Evolutionary conservation across 768 basidiomycete genomes (phyloP).

Genomic region (Phanerochaete sordida): DNA sequence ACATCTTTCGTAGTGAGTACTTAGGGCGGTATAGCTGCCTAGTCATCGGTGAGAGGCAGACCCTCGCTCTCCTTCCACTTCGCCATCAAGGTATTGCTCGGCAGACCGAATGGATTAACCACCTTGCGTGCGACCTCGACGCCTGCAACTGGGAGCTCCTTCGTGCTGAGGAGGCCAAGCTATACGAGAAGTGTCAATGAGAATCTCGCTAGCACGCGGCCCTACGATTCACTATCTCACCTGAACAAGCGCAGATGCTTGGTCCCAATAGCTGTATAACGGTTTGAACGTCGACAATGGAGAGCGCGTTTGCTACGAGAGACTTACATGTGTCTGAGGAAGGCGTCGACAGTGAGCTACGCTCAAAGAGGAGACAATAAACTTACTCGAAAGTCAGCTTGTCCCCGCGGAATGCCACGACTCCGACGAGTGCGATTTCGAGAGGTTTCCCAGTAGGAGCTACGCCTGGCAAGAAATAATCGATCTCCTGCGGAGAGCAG

Average conservation of each 20-base stretch:
- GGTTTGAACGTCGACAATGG: no score
- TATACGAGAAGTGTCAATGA: conserved; percentile 6
- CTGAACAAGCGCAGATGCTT: conserved; percentile 44
- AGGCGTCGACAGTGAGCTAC: neutral
- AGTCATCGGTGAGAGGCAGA: conserved; percentile 19
- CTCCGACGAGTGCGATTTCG: conserved; percentile 39
- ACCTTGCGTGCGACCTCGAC: conserved; percentile 38
- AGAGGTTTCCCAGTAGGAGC: conserved; percentile 34
- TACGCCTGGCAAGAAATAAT: conserved; percentile 33
- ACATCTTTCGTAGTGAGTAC: no score
- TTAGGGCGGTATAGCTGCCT: no score
- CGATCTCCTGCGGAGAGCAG: conserved; percentile 32
- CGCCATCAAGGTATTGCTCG: conserved; percentile 35
- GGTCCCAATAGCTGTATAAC: conserved; percentile 42
- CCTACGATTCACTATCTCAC: conserved; percentile 13
- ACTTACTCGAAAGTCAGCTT: conserved; percentile 46
- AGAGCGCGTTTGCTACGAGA: no score
- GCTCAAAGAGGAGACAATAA: neutral
- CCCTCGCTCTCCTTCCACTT: conserved; percentile 36
- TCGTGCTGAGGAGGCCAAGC: conserved; percentile 34
- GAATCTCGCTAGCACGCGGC: neutral
- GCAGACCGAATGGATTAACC: conserved; percentile 37
- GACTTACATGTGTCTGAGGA: conserved; percentile 27
- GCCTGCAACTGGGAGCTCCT: conserved; percentile 34
- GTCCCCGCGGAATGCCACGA: conserved; percentile 46